These are phyloP conservation scores for Kluyveromyces siamensis DNA, from an alignment of 805 yeast species.

Conservation along the genomic window DNA sequence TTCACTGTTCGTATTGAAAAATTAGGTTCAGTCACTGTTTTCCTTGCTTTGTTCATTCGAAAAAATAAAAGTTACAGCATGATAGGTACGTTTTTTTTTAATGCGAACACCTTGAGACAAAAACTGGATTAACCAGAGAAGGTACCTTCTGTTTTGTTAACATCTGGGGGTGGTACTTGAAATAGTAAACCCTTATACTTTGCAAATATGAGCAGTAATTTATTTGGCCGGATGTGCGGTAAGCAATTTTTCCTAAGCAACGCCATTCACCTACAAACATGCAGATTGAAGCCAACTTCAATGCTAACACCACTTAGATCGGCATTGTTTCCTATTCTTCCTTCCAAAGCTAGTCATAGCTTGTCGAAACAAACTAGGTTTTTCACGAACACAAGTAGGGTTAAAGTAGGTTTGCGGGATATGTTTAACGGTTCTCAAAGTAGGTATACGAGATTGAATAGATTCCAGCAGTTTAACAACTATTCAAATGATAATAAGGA, in stretches of 20 bases:
- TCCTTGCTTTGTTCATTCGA: background rate
- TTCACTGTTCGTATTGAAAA: background rate
- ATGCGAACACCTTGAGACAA: no score
- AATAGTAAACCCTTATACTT: background rate
- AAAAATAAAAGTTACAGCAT: background rate
- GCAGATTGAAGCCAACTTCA: background rate
- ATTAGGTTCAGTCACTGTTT: background rate
- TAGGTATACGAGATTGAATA: constrained; percentile 21
- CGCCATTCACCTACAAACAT: constrained; percentile 8
- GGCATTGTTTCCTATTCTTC: constrained; percentile 3
- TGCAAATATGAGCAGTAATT: background rate
- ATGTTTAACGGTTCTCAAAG: constrained; percentile 9
- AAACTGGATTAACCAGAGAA: background rate
- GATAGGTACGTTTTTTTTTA: background rate
- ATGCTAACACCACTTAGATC: constrained; percentile 9
- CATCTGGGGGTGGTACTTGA: background rate
- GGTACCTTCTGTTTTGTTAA: no score
- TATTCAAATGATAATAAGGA: constrained; percentile 4
- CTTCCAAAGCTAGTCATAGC: background rate
- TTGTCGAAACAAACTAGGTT: constrained; percentile 4
- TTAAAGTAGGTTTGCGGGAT: constrained; percentile 11
- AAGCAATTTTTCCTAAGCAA: constrained; percentile 15
- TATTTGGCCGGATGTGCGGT: constrained; percentile 5
- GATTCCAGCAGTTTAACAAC: constrained; percentile 24
- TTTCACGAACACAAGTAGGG: constrained; percentile 6